phyloP scores from a whole-genome alignment of 257 asterid genomes.

The Fraxinus cuspidata region DNA sequence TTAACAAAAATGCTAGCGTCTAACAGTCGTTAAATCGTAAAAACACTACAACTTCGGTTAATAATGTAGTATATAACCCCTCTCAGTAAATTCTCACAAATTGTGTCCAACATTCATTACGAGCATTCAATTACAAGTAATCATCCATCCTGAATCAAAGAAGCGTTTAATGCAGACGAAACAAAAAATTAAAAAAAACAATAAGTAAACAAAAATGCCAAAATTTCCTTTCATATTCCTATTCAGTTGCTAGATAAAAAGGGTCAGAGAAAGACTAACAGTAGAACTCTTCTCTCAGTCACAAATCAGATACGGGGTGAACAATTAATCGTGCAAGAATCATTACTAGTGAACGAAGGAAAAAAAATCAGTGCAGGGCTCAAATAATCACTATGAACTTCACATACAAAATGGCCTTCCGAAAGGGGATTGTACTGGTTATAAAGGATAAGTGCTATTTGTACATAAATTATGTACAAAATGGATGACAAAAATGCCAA shows the following conservation, averaged over 20 bases:
- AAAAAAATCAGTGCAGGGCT: too few species aligned
- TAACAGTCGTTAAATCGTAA: too few species aligned
- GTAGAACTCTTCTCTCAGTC: not conserved
- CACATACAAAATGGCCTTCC: not conserved
- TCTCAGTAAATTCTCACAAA: not conserved
- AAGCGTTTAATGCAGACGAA: slow-evolving; percentile 8
- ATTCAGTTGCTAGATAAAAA: slow-evolving; percentile 7
- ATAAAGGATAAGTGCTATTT: too few species aligned
- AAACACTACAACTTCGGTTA: not conserved
- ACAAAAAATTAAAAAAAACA: not conserved
- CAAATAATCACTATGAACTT: not conserved
- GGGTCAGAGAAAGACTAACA: slow-evolving; percentile 15
- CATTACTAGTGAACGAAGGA: not conserved
- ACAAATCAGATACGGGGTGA: slow-evolving; percentile 3
- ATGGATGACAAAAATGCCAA: too few species aligned
- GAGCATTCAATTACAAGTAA: not conserved
- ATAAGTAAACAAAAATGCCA: not conserved
- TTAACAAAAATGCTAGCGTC: too few species aligned
- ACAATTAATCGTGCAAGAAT: not conserved
- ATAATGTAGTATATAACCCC: not conserved
- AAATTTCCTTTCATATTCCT: slow-evolving; percentile 22
- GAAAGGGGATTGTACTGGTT: not conserved
- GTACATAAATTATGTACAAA: too few species aligned
- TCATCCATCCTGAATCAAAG: not conserved
- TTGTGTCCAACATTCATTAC: not conserved